Percentiles rank a stretch among this genome's conserved stretches.
Conservation (phyloP, 495 filamentous ascomycete species). For the Penicillium antarcticum region DNA sequence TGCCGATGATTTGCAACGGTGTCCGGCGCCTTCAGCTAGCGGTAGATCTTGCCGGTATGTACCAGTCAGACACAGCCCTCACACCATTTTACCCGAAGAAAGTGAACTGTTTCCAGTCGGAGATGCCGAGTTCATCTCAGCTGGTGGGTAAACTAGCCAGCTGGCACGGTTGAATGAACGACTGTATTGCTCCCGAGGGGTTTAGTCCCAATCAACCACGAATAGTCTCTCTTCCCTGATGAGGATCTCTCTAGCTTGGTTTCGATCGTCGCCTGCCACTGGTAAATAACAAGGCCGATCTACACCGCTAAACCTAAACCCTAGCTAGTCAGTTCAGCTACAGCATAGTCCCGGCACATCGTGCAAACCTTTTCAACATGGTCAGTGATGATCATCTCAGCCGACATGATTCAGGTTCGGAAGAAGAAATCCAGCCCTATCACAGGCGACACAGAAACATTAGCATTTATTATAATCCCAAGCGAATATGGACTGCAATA, state of each 20-base stretch:
- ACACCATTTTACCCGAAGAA: too few species aligned
- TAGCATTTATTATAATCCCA: too few species aligned
- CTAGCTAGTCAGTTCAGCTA: background rate
- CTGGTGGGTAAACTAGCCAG: background rate
- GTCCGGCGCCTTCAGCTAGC: conserved; percentile 4
- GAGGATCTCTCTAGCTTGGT: background rate
- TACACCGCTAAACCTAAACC: background rate
- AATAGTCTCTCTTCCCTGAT: background rate
- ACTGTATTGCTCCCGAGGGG: background rate
- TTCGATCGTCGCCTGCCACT: background rate
- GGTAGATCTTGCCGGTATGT: conserved; percentile 1
- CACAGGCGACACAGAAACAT: too few species aligned
- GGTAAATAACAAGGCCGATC: background rate
- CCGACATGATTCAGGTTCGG: background rate
- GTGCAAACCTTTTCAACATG: background rate
- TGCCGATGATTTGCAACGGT: conserved; percentile 23
- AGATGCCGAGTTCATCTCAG: background rate
- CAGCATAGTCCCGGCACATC: background rate
- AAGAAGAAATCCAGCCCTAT: too few species aligned
- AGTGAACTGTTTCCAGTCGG: background rate
- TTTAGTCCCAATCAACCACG: background rate
- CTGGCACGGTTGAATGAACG: background rate
- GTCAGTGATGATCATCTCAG: background rate
- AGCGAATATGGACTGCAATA: background rate
- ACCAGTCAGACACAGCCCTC: too few species aligned